Percentiles rank a stretch among this genome's conserved stretches.
Conservation (phyloP, 495 filamentous ascomycete species). For the Penicillium ochrochloron region DNA sequence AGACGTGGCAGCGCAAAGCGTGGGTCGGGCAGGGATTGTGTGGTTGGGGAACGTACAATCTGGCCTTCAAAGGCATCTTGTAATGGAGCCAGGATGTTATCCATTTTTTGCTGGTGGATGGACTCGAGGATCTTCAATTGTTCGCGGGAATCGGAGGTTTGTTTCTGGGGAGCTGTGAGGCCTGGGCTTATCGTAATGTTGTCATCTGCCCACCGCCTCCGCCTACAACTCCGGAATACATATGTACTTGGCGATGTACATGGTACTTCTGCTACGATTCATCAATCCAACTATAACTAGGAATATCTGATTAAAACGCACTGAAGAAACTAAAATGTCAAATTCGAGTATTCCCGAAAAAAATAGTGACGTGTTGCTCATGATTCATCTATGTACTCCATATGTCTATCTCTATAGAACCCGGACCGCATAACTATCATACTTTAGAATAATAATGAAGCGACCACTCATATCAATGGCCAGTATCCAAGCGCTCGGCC, state of each 20-base stretch:
- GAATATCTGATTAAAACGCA: too few relatives aligned
- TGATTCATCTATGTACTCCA: conserved; percentile 30
- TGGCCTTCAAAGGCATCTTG: conserved; percentile 83
- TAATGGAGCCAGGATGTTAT: conserved; percentile 72
- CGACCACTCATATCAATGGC: neutral
- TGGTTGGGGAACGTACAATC: conserved; percentile 59
- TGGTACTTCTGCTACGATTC: neutral
- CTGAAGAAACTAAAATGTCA: too few relatives aligned
- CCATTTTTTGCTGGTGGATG: conserved; percentile 56
- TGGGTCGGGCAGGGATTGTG: neutral
- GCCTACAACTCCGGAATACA: neutral
- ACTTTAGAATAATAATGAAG: too few relatives aligned
- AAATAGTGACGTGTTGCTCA: conserved; percentile 20
- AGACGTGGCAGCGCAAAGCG: too few relatives aligned
- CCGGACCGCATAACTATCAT: neutral
- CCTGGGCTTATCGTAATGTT: conserved; percentile 42
- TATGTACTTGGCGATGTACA: too few relatives aligned
- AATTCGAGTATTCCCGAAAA: neutral
- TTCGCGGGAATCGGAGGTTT: neutral
- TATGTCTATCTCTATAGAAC: conserved; percentile 17
- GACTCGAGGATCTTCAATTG: neutral
- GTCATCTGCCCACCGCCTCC: conserved; percentile 37
- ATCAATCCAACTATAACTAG: too few relatives aligned
- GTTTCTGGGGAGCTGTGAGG: neutral
- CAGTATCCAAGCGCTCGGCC: neutral